These are phyloP conservation scores for Starmerella bombi DNA, from an alignment of 805 yeast species.

Conservation along the genomic window DNA sequence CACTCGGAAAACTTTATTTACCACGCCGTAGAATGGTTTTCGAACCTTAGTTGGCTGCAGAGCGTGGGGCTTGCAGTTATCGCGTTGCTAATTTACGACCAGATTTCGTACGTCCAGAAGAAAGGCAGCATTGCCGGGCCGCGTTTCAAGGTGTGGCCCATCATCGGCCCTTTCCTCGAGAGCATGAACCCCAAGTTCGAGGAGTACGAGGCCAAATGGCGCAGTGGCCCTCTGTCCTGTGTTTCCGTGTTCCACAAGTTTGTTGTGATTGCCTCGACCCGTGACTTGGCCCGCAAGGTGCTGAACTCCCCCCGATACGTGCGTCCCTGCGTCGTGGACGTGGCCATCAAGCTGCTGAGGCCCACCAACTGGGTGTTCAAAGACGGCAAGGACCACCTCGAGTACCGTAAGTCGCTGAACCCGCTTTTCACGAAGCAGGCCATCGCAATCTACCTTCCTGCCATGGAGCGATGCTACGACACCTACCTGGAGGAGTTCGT, in stretches of 20 bases:
- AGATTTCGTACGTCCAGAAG: conserved; percentile 55
- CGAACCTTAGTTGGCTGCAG: neutral
- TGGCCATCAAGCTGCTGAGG: conserved; percentile 82
- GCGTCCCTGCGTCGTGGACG: conserved; percentile 97
- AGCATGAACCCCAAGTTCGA: conserved; percentile 91
- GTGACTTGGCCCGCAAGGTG: conserved; percentile 80
- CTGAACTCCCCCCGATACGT: conserved; percentile 75
- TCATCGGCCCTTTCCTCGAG: conserved; percentile 92
- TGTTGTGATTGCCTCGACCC: conserved; percentile 80
- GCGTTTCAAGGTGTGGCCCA: conserved; percentile 73
- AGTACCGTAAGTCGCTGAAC: conserved; percentile 80
- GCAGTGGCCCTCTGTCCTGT: conserved; percentile 85
- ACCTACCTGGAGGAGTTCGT: conserved; percentile 57
- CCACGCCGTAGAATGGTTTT: neutral
- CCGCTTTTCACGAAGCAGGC: conserved; percentile 81
- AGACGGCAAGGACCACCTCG: conserved; percentile 91
- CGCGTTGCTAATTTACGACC: conserved; percentile 26
- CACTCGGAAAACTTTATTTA: neutral
- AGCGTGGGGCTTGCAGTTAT: neutral
- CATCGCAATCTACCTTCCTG: conserved; percentile 69
- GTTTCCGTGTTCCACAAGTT: conserved; percentile 97
- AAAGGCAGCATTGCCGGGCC: conserved; percentile 94
- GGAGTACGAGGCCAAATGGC: conserved; percentile 87
- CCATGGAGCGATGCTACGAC: conserved; percentile 75
- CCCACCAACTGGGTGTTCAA: conserved; percentile 96